Conservation (phyloP, 2,329 filamentous ascomycete genomes). For the Diaporthe citriasiana region DNA sequence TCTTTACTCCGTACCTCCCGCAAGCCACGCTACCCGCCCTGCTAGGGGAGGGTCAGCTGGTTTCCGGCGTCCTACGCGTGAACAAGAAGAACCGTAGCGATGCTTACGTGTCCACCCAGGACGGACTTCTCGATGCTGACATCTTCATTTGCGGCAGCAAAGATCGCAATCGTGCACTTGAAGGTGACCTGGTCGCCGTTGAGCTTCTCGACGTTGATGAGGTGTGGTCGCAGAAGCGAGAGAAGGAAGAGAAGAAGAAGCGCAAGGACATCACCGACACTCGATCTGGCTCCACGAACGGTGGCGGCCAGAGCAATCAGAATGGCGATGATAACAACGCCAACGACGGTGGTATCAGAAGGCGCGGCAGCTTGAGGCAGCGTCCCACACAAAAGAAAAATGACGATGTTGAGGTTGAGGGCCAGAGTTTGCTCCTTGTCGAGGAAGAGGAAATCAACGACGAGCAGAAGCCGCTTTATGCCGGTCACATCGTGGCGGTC, state of each 20-base stretch:
- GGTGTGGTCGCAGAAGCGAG: conserved; percentile 98
- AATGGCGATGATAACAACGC: conserved; percentile 73
- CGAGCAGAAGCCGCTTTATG: conserved; percentile 96
- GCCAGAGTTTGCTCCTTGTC: conserved; percentile 94
- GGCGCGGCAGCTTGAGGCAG: conserved; percentile 94
- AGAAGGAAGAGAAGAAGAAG: conserved; percentile 99
- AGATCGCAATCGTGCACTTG: conserved; percentile 95
- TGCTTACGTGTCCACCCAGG: conserved; percentile 94
- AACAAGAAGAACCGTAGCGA: conserved; percentile 99
- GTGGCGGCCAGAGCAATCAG: conserved; percentile 74
- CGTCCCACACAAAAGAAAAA: conserved; percentile 99
- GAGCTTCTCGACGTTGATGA: conserved; percentile 98
- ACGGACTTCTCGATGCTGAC: conserved; percentile 90
- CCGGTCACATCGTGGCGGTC: conserved; percentile 96
- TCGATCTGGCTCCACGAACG: conserved; percentile 81
- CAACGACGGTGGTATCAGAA: conserved; percentile 87
- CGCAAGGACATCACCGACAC: conserved; percentile 98
- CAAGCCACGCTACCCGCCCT: conserved; percentile 94
- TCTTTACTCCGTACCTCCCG: conserved; percentile 97
- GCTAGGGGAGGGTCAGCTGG: conserved; percentile 90
- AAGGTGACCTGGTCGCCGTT: conserved; percentile 95
- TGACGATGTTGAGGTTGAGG: conserved; percentile 98
- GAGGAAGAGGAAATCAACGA: conserved; percentile 99
- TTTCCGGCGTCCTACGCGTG: conserved; percentile 95
- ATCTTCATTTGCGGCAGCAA: conserved; percentile 99